These are phyloP conservation scores for Alectoria sarmentosa DNA, from an alignment of 495 filamentous ascomycete genomes.

Conservation along the genomic window DNA sequence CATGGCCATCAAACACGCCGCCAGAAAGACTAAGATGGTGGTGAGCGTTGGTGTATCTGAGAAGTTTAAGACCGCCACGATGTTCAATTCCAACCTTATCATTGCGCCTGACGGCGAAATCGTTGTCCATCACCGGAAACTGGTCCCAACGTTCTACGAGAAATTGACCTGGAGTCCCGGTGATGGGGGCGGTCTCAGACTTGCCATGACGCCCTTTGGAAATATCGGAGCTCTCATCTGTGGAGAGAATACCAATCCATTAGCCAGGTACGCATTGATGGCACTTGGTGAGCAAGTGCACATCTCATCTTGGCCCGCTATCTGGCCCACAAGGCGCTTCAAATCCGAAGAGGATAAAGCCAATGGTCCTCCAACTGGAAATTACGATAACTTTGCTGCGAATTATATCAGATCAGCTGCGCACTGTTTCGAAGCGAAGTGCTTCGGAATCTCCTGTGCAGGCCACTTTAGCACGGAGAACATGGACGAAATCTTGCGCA, in stretches of 20 bases:
- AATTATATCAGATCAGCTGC: neutral
- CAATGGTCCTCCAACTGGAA: neutral
- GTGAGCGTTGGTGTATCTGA: neutral
- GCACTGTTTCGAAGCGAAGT: slow-evolving; percentile 4
- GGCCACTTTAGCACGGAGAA: neutral
- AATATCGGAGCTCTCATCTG: neutral
- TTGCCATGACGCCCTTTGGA: neutral
- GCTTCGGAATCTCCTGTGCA: slow-evolving; percentile 5
- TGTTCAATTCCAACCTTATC: neutral
- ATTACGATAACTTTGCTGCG: neutral
- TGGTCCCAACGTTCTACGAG: neutral
- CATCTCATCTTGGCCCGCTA: neutral
- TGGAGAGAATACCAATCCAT: neutral
- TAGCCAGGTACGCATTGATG: slow-evolving; percentile 5
- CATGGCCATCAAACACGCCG: neutral
- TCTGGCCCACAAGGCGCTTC: neutral
- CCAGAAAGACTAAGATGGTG: neutral
- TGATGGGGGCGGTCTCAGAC: neutral
- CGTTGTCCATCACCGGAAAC: neutral
- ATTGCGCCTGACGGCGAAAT: neutral
- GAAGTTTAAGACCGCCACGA: neutral
- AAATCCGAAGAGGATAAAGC: neutral
- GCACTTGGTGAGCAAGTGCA: slow-evolving; percentile 1
- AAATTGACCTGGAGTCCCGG: neutral
- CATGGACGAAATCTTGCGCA: no score